A percentile compares a stretch with the other conserved stretches of the same genome.
These are phyloP conservation scores for Boletus vermiculosoides DNA, from an alignment of 768 basidiomycete genomes.

Conservation along the genomic window DNA sequence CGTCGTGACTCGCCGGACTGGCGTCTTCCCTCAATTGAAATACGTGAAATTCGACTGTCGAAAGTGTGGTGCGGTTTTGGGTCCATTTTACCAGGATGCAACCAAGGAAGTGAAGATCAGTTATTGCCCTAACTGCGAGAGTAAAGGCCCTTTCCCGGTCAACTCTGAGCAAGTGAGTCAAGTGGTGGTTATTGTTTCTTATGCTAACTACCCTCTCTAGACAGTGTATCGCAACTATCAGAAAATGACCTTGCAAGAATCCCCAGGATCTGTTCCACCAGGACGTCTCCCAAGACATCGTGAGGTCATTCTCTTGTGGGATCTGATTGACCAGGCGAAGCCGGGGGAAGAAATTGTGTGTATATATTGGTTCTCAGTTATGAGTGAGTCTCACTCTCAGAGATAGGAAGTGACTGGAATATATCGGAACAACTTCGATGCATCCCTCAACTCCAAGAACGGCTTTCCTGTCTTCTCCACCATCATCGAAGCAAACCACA, in stretches of 20 bases:
- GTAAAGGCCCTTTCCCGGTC: conserved; percentile 92
- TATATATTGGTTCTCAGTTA: conserved; percentile 14
- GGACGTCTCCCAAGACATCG: conserved; percentile 96
- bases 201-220: conserved; percentile 39
- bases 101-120: conserved; percentile 91
- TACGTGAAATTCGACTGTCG: conserved; percentile 98
- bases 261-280: conserved; percentile 95
- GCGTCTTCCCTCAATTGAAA: conserved; percentile 99
- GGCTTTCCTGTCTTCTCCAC: conserved; percentile 99
- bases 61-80: conserved; percentile 91
- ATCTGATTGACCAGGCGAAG: conserved; percentile 96
- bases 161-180: conserved; percentile 87
- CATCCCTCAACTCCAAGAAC: conserved; percentile 96
- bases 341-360: conserved; percentile 97
- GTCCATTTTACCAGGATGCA: conserved; percentile 98
- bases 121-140: conserved; percentile 92
- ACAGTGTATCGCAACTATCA: conserved; percentile 99
- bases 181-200: neutral
- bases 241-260: conserved; percentile 97
- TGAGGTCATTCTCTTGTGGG: conserved; percentile 96
- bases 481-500: conserved; percentile 95
- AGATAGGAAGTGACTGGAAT: conserved; percentile 93
- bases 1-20: conserved; percentile 92
- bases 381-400: conserved; percentile 7
- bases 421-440: conserved; percentile 98